Evolutionary conservation across 306 rosid genomes (phyloP).

Genomic region (Cucurbita argyrosperma): DNA sequence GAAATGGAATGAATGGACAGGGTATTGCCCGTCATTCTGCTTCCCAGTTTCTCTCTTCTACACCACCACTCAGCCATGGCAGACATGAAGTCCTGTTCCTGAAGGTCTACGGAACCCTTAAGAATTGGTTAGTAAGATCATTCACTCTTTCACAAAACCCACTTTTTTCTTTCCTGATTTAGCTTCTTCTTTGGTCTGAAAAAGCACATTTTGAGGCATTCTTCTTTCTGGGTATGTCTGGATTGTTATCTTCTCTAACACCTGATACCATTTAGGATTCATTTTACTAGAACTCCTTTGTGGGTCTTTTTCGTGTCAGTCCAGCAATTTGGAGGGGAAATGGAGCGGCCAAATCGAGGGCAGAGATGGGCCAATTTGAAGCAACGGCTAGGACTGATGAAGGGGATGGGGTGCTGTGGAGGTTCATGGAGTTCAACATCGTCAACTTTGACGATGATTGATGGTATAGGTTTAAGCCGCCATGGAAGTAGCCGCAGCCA

Average conservation of each 20-base stretch:
- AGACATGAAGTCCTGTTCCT: neutral
- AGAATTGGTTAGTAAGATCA: neutral
- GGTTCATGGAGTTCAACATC: conserved; percentile 14
- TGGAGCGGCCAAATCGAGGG: conserved; percentile 9
- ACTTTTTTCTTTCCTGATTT: neutral
- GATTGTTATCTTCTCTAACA: neutral
- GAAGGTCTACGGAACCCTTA: neutral
- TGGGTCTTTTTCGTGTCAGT: neutral
- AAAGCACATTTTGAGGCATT: neutral
- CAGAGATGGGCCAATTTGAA: conserved; percentile 10
- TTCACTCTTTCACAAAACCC: neutral
- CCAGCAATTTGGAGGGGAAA: neutral
- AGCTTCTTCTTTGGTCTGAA: neutral
- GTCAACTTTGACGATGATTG: conserved; percentile 11
- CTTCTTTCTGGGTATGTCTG: neutral
- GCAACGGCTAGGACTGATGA: conserved; percentile 15
- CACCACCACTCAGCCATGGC: neutral
- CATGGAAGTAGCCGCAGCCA: neutral
- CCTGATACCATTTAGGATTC: neutral
- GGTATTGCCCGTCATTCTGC: neutral
- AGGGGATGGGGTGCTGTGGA: conserved; percentile 14
- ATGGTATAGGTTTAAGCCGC: neutral
- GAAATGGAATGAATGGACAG: neutral
- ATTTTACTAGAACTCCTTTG: neutral
- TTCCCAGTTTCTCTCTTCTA: neutral